phyloP scores from a whole-genome alignment of 2,329 filamentous ascomycete genomes.

The Emmonsiellopsis sp. region DNA sequence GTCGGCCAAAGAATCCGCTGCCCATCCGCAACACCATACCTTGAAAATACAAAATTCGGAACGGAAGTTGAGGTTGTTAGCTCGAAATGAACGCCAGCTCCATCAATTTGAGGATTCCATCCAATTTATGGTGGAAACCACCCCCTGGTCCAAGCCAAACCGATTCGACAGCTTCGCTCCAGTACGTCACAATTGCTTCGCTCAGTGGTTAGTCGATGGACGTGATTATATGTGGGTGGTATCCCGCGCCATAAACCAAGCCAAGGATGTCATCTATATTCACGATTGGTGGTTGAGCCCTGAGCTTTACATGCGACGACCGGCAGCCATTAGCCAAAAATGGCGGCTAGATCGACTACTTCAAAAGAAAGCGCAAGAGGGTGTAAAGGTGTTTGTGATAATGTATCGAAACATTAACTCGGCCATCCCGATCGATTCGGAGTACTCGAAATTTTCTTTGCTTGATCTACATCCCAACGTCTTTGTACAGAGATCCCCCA shows the following conservation, averaged over 20 bases:
- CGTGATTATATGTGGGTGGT: slow-evolving; percentile 95
- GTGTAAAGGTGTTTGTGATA: slow-evolving; percentile 88
- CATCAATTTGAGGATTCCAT: slow-evolving; percentile 93
- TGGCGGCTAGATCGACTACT: slow-evolving; percentile 80
- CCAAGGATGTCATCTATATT: slow-evolving; percentile 91
- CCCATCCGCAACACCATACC: slow-evolving; percentile 66
- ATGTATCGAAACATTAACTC: slow-evolving; percentile 92
- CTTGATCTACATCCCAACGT: slow-evolving; percentile 95
- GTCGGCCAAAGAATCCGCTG: slow-evolving; percentile 53
- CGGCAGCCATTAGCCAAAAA: slow-evolving; percentile 72
- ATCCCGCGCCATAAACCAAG: slow-evolving; percentile 77
- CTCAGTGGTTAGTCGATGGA: slow-evolving; percentile 97
- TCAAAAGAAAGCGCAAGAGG: slow-evolving; percentile 80
- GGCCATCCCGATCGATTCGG: slow-evolving; percentile 93
- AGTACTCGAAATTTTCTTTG: slow-evolving; percentile 94
- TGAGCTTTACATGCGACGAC: slow-evolving; percentile 74
- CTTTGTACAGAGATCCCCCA: slow-evolving; percentile 90
- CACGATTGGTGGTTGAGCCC: slow-evolving; percentile 93
- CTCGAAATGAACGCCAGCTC: slow-evolving; percentile 80
- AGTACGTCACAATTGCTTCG: slow-evolving; percentile 70
- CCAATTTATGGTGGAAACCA: slow-evolving; percentile 70
- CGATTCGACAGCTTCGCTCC: slow-evolving; percentile 89
- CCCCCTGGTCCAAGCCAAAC: slow-evolving; percentile 73
- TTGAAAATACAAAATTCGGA: slow-evolving; percentile 86
- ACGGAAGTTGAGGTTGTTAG: slow-evolving; percentile 81